A percentile compares a stretch with the other conserved stretches of the same genome.
phyloP scores from a whole-genome alignment of 2,329 filamentous ascomycete genomes.

The Saccharata proteae region DNA sequence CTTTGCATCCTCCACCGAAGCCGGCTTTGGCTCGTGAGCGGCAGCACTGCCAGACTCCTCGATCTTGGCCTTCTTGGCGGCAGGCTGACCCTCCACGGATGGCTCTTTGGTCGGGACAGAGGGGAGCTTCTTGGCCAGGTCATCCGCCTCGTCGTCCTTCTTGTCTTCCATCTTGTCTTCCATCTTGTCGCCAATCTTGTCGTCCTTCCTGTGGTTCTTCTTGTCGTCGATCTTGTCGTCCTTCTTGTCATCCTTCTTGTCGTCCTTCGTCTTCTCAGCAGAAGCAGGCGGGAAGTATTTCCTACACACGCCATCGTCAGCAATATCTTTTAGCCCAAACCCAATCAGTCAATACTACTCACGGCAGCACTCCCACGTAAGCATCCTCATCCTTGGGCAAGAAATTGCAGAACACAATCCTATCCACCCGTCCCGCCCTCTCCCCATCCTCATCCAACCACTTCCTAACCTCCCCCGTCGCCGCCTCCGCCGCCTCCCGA shows the following conservation, averaged over 20 bases:
- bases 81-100: conserved; percentile 29
- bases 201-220: neutral
- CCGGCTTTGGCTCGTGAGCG: conserved; percentile 27
- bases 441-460: conserved; percentile 36
- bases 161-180: conserved; percentile 12
- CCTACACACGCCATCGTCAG: conserved; percentile 12
- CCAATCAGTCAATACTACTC: conserved; percentile 28
- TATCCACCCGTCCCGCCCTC: conserved; percentile 44
- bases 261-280: conserved; percentile 1
- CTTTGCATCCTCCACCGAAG: conserved; percentile 9
- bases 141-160: conserved; percentile 17
- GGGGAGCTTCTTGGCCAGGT: conserved; percentile 32
- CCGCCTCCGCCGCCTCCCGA: conserved; percentile 57
- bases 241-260: neutral
- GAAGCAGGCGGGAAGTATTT: conserved; percentile 23
- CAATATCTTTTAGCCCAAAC: conserved; percentile 8
- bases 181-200: neutral
- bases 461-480: conserved; percentile 46
- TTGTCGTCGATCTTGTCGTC: conserved; percentile 3
- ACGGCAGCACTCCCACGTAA: conserved; percentile 65
- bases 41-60: conserved; percentile 17
- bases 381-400: conserved; percentile 61
- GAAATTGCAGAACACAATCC: conserved; percentile 79
- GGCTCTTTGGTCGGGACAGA: conserved; percentile 37
- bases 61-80: conserved; percentile 36